Evolutionary conservation across 768 basidiomycete species (phyloP).

Genomic region (Candolleomyces aberdarensis): DNA sequence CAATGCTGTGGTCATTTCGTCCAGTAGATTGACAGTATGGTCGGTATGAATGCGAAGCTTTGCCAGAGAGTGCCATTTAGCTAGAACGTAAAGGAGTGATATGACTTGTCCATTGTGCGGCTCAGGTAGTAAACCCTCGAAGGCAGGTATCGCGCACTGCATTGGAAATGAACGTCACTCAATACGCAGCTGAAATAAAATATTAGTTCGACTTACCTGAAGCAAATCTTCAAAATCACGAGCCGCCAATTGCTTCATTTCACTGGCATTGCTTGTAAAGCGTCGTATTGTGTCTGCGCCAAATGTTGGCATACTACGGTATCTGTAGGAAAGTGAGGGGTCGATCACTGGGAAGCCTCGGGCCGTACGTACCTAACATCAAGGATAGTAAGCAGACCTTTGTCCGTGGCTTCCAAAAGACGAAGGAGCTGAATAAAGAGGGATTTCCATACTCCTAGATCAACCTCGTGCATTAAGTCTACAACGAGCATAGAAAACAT

Average conservation of each 20-base stretch:
- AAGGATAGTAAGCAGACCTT: slow-evolving; percentile 16
- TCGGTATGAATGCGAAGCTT: slow-evolving; percentile 32
- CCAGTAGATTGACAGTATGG: slow-evolving; percentile 15
- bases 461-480: slow-evolving; percentile 39
- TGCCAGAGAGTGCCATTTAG: slow-evolving; percentile 30
- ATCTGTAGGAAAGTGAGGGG: slow-evolving; percentile 18
- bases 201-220: slow-evolving; percentile 22
- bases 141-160: slow-evolving; percentile 34
- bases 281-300: slow-evolving; percentile 22
- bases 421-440: slow-evolving; percentile 33
- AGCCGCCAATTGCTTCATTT: slow-evolving; percentile 30
- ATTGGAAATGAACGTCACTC: neutral
- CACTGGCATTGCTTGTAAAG: slow-evolving; percentile 26
- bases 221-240: slow-evolving; percentile 37
- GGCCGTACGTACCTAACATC: slow-evolving; percentile 25
- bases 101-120: slow-evolving; percentile 16
- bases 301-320: slow-evolving; percentile 21
- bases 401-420: slow-evolving; percentile 21
- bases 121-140: too few species aligned
- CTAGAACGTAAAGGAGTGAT: slow-evolving; percentile 23
- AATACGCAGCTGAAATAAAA: neutral
- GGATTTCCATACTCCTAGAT: slow-evolving; percentile 36
- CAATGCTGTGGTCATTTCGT: slow-evolving; percentile 21
- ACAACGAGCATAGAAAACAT: slow-evolving; percentile 26
- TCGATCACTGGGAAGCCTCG: slow-evolving; percentile 28